Conservation (phyloP, 352 stramenopile genomes). For the Globisporangium nagaii region DNA sequence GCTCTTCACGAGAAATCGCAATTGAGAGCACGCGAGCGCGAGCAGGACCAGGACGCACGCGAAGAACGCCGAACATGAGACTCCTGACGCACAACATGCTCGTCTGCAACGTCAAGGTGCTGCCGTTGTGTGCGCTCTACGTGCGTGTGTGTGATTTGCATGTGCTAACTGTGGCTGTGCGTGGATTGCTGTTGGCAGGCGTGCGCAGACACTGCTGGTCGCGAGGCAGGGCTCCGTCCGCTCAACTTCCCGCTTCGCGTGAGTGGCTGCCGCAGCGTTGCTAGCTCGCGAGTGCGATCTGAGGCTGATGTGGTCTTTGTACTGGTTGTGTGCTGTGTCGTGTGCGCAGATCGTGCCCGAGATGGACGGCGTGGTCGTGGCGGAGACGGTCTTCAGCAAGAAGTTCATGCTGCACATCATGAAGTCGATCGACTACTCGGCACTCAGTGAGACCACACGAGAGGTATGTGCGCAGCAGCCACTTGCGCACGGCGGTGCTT, state of each 20-base stretch:
- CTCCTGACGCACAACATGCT: constrained; percentile 88
- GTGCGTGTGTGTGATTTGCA: too few relatives aligned
- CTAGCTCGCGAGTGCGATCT: too few relatives aligned
- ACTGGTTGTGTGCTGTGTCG: neutral
- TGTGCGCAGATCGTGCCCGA: constrained; percentile 56
- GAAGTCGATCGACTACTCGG: constrained; percentile 80
- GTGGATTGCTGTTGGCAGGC: constrained; percentile 29
- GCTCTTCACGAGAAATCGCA: neutral
- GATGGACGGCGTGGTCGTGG: constrained; percentile 76
- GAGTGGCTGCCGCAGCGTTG: constrained; percentile 1
- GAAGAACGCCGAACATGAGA: constrained; percentile 66
- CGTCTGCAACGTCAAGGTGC: constrained; percentile 82
- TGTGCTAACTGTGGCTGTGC: neutral
- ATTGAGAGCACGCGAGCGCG: too few relatives aligned
- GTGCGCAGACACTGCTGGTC: constrained; percentile 68
- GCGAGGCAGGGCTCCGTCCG: constrained; percentile 45
- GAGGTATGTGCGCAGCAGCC: constrained; percentile 43
- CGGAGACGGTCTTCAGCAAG: constrained; percentile 79
- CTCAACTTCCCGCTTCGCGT: constrained; percentile 82
- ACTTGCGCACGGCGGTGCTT: neutral
- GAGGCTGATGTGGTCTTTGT: constrained; percentile 3
- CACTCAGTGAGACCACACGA: constrained; percentile 65
- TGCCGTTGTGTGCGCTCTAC: too few relatives aligned
- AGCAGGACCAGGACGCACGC: too few relatives aligned
- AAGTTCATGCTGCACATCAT: constrained; percentile 84